A percentile compares a stretch with the other conserved stretches of the same genome.
Evolutionary conservation across 1,139 yeast genomes (phyloP).

Genomic region (Yamadazyma mexicana): DNA sequence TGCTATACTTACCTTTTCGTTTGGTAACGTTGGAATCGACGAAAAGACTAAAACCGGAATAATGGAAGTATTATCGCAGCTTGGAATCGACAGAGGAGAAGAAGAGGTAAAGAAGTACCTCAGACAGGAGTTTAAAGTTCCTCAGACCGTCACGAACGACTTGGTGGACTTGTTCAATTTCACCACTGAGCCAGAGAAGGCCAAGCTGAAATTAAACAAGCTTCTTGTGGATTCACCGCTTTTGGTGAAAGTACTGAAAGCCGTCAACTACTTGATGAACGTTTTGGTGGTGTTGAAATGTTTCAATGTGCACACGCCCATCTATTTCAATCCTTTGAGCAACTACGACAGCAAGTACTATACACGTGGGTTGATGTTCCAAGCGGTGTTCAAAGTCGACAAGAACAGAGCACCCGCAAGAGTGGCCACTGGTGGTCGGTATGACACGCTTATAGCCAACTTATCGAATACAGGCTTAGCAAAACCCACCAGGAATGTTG

Average conservation of each 20-base stretch:
- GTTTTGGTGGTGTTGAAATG: constrained; percentile 55
- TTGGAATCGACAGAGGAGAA: constrained; percentile 68
- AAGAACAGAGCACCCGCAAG: constrained; percentile 43
- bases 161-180: constrained; percentile 75
- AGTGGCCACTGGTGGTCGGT: constrained; percentile 90
- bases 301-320: constrained; percentile 45
- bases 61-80: constrained; percentile 68
- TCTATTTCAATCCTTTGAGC: constrained; percentile 66
- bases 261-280: constrained; percentile 57
- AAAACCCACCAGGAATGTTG: constrained; percentile 42
- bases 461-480: constrained; percentile 19
- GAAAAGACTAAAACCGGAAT: constrained; percentile 67
- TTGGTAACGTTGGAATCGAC: constrained; percentile 68
- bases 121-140: constrained; percentile 69
- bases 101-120: constrained; percentile 66
- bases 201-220: constrained; percentile 61
- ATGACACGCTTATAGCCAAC: constrained; percentile 65
- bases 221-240: constrained; percentile 76
- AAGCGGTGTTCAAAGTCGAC: constrained; percentile 64
- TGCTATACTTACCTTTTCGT: constrained; percentile 60
- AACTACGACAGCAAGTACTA: constrained; percentile 82
- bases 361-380: constrained; percentile 82
- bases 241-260: constrained; percentile 58
- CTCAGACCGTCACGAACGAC: constrained; percentile 81
- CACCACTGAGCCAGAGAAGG: constrained; percentile 62